phyloP scores from a whole-genome alignment of 768 basidiomycete genomes.

The Tricholoma furcatifolium region DNA sequence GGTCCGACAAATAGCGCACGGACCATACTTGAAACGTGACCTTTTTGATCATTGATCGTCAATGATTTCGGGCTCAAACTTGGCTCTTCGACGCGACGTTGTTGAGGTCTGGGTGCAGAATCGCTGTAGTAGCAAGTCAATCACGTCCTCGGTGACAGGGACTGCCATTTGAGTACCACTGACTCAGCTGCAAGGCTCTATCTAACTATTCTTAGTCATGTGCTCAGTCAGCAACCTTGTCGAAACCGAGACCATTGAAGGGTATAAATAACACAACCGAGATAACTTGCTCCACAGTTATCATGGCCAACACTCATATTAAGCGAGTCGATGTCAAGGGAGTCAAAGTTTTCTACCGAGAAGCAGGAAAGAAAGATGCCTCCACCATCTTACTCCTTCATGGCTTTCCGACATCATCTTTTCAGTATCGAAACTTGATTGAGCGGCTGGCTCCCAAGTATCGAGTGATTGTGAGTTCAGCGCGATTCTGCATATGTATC shows the following conservation, averaged over 20 bases:
- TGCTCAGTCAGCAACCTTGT: not conserved
- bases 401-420: slow-evolving; percentile 49
- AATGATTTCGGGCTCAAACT: too few species aligned
- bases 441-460: slow-evolving; percentile 37
- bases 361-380: slow-evolving; percentile 30
- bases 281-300: not conserved
- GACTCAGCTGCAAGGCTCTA: too few species aligned
- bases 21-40: slow-evolving; percentile 6
- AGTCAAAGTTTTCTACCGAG: slow-evolving; percentile 42
- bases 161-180: too few species aligned
- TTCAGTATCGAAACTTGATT: slow-evolving; percentile 49
- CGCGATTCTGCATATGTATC: not conserved
- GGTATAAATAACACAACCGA: not conserved
- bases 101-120: not conserved
- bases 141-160: too few species aligned
- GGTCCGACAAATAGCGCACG: slow-evolving; percentile 2
- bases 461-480: slow-evolving; percentile 32
- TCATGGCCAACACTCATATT: not conserved
- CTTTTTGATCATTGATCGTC: not conserved
- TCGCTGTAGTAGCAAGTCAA: too few species aligned
- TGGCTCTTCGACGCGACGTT: too few species aligned
- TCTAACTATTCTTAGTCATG: not conserved
- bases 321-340: slow-evolving; percentile 21
- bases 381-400: slow-evolving; percentile 44
- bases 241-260: not conserved